Evolutionary conservation across 371 early-diverging fungal species (phyloP), one percentile per base, ranked within the genome.

Genomic region (Mortierella sp.): DNA sequence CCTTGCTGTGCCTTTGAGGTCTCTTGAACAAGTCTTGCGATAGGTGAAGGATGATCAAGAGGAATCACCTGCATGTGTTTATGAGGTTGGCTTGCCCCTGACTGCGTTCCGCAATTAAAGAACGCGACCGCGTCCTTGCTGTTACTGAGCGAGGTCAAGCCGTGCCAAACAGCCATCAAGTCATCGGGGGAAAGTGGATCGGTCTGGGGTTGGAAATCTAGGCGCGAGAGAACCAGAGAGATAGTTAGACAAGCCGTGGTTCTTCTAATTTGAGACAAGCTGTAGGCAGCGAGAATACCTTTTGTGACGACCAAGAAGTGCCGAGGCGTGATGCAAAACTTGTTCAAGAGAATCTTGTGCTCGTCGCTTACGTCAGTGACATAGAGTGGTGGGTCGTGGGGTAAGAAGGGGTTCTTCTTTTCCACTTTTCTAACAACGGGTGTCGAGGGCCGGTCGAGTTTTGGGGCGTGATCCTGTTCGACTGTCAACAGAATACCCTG

Each of bases 31-130:
- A 86, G 57, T 1, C 67, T 58, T 21, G 79, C 69, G 58, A 88
- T 80, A 31, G 90, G 90, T 12, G 90, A 84, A 17, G 82, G 82
- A 6, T 34, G 44, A n/a, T 67, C 62, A 13, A 86, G 71, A 12
- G 92, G 90, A 22, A 93, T 48, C 14, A 93, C 59, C 64, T 93
- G 94, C 14, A 92, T 41, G 56, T 93, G 94, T 50, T 91, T 91
- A 63, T 92, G 94, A 13, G 84, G 82, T 64, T 89, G 89, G 44
- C 88, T 90, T 9, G 92, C 91, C 13, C 94, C 94, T 8, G 90
- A 88, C 12, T 73, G 47, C 0, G 81, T 60, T 22, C 94, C 94
- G 62, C 92, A 93, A 65, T 93, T 93, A 63, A 85, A 93, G 63
- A 91, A 92, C 4, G 84, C 88, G 16, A 93, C 31, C 4, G 83